These are phyloP conservation scores for Candida boleticola DNA, from an alignment of 805 yeast genomes.

Conservation along the genomic window DNA sequence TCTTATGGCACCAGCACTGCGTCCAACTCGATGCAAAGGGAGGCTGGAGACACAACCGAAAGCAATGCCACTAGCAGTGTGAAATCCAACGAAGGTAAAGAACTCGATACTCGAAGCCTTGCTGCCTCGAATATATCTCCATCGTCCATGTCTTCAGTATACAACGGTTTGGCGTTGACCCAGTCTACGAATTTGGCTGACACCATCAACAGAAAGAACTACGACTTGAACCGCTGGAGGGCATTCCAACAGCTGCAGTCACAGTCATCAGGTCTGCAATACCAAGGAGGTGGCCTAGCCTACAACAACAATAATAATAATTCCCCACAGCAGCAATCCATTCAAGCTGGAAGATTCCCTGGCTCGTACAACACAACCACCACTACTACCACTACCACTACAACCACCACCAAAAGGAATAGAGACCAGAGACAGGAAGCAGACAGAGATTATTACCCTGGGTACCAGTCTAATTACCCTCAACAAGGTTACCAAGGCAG, in stretches of 20 bases:
- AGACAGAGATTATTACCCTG: too few relatives aligned
- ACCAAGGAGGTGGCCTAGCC: too few relatives aligned
- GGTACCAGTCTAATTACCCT: too few relatives aligned
- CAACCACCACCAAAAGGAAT: conserved; percentile 6
- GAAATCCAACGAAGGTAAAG: too few relatives aligned
- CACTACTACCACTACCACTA: conserved; percentile 9
- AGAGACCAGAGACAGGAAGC: conserved; percentile 1
- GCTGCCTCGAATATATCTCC: background rate
- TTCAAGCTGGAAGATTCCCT: background rate
- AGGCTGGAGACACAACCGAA: background rate
- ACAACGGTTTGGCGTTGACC: background rate
- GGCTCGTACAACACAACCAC: conserved; percentile 6
- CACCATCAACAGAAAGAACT: conserved; percentile 8
- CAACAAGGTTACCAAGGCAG: too few relatives aligned
- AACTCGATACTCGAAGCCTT: background rate
- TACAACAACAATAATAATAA: too few relatives aligned
- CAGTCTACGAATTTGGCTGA: conserved; percentile 1
- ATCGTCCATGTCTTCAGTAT: background rate
- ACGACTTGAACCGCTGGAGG: conserved; percentile 17
- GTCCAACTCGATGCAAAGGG: background rate
- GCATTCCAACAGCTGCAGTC: conserved; percentile 9
- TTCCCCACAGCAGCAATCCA: background rate
- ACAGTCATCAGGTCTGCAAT: background rate
- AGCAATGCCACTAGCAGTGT: too few relatives aligned
- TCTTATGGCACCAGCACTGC: background rate